Base-by-base conservation (phyloP, 1,284 basidiomycete genomes). In the Salmacisia buchloeana region DNA sequence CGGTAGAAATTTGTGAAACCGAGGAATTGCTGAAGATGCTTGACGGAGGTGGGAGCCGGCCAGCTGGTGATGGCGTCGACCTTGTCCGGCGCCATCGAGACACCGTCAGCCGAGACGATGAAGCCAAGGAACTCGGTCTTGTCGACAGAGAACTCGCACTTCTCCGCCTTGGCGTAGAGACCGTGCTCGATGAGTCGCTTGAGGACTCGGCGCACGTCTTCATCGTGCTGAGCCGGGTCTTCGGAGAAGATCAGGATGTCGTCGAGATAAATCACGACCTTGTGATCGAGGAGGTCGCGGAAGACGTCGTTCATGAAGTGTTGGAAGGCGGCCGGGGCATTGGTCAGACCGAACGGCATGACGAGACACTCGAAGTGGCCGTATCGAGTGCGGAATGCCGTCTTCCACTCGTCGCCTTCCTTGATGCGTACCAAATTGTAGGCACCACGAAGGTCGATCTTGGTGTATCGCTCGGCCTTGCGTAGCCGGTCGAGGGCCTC, bases 161-260 rank as follows among this genome's bases (percentile, higher is more conserved):
- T 70, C 5, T 54, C 15, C 1, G 39, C 60, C n/a, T 52, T 60
- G n/a, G n/a, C 33, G 36, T 65, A 61, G 3, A 70, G 52, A 1
- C 59, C 38, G 23, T 60, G 21, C 2, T 76, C 54, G 0, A 71
- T 52, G 0, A 85, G 76, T 1, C 74, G 60, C 12, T 78, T 54
- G 4, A 85, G 73, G 1, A 85, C 82, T 2, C 63, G 27, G 21
- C 25, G 27, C 18, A 83, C 66, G 60, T 83, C 74, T 0, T 57
- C 2, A 0, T 59, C 33, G 62, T 84, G 83, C 61, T 84, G 80
- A 7, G 80, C 79, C 0, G 81, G 15, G 0, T 69, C 66, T 0
- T 81, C 1, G 0, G 81, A 83, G 79, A 80, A 84, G 46, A 84
- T 82, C 34, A 84, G 71, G 52, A 84, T 83, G 60, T 84, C 78